Conservation (phyloP, 1,284 basidiomycete genomes). For the Puccinia triticina region DNA sequence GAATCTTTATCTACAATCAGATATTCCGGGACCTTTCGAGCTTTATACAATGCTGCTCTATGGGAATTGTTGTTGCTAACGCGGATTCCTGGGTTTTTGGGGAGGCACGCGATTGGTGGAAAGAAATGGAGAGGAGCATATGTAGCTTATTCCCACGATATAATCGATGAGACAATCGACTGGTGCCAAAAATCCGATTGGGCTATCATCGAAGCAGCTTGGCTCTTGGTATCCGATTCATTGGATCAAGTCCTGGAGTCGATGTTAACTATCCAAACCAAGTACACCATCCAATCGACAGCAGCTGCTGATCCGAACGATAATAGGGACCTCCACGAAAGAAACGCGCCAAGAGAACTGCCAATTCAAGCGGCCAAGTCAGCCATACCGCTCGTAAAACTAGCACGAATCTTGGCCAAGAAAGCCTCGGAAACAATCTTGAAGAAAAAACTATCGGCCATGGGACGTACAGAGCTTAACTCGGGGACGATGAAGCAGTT, state of each 20-base stretch:
- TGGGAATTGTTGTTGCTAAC: neutral
- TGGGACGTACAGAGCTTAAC: neutral
- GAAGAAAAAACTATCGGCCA: neutral
- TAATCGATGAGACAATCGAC: neutral
- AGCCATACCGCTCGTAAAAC: neutral
- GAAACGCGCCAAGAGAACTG: neutral
- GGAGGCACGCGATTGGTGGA: neutral
- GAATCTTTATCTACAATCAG: neutral
- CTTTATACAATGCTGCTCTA: neutral
- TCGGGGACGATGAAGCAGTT: neutral
- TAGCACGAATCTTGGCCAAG: neutral
- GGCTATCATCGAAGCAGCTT: neutral
- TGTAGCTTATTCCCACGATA: neutral
- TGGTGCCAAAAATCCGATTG: neutral
- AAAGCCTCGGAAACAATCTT: neutral
- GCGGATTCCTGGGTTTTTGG: neutral
- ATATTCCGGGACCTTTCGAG: neutral
- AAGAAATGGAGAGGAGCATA: neutral
- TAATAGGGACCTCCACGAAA: neutral
- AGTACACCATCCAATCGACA: too few relatives aligned
- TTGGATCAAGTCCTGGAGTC: neutral
- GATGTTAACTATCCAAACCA: neutral
- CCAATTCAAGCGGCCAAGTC: neutral
- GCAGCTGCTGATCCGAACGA: too few relatives aligned
- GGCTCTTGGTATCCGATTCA: neutral